Conservation (phyloP, 371 early-diverging fungal genomes). For the Mucor plumbeus region DNA sequence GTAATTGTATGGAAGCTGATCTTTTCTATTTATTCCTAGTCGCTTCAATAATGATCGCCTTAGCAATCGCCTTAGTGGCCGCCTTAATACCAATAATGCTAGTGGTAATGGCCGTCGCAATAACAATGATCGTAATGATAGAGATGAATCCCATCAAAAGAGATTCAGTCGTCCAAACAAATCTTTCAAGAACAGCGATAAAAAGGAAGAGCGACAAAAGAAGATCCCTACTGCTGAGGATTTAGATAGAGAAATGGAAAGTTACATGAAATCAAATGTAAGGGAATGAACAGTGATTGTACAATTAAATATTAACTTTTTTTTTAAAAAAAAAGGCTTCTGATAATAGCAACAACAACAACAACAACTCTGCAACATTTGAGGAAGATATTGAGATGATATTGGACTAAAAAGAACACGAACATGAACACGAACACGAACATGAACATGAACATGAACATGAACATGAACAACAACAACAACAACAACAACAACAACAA, state of each 20-base stretch:
- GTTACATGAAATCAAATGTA: slow-evolving; percentile 42
- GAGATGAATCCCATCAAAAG: slow-evolving; percentile 16
- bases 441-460: too few relatives aligned
- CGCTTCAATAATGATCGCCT: slow-evolving; percentile 11
- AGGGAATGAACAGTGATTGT: background rate
- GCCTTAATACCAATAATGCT: background rate
- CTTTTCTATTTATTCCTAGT: slow-evolving; percentile 9
- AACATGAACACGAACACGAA: too few relatives aligned
- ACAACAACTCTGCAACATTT: background rate
- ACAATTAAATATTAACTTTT: background rate
- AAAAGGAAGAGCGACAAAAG: slow-evolving; percentile 19
- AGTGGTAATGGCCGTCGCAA: background rate
- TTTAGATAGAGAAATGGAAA: slow-evolving; percentile 52
- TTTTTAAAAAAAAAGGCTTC: background rate
- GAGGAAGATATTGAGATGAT: slow-evolving; percentile 26
- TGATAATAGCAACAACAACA: background rate
- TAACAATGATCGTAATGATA: slow-evolving; percentile 10
- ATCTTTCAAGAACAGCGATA: background rate
- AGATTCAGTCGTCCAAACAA: slow-evolving; percentile 5
- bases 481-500: background rate
- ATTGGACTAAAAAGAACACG: slow-evolving; percentile 19
- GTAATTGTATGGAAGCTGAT: background rate
- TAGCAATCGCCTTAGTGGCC: slow-evolving; percentile 1
- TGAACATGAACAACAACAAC: too few relatives aligned
- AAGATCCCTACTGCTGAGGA: slow-evolving; percentile 29